Percentiles rank a stretch among this genome's conserved stretches.
phyloP scores from a whole-genome alignment of 2,329 filamentous ascomycete species.

The Fusarium luffae region DNA sequence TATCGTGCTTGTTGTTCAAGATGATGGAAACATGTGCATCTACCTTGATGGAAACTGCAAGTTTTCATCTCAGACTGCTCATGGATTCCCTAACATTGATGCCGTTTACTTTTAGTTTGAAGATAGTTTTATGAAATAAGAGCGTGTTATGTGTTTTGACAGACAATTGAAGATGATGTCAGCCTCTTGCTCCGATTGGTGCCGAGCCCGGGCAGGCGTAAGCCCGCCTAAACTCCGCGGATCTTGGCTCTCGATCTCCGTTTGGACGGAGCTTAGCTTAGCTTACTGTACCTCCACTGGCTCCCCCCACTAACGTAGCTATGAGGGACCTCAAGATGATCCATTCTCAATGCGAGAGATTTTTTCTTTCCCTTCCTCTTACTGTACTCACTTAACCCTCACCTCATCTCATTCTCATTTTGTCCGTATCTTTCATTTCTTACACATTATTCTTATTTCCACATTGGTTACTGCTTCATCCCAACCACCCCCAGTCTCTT shows the following conservation, averaged over 20 bases:
- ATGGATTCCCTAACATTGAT: fast-evolving
- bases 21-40: background rate
- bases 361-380: slow-evolving; percentile 13
- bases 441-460: background rate
- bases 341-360: slow-evolving; percentile 22
- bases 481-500: background rate
- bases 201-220: background rate
- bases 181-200: slow-evolving; percentile 31
- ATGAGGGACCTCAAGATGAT: slow-evolving; percentile 11
- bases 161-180: slow-evolving; percentile 10
- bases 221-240: slow-evolving; percentile 38
- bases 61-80: background rate
- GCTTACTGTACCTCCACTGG: slow-evolving; percentile 9
- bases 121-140: background rate
- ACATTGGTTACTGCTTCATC: background rate
- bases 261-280: slow-evolving; percentile 13
- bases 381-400: background rate
- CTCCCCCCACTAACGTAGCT: slow-evolving; percentile 4
- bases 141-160: background rate
- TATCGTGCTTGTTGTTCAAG: background rate
- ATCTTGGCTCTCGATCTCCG: background rate
- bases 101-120: background rate
- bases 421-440: background rate
- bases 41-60: background rate
- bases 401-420: background rate